Evolutionary conservation across 2,329 filamentous ascomycete genomes (phyloP), one percentile per base, ranked within the genome.

Genomic region (Colletotrichum eleusines): DNA sequence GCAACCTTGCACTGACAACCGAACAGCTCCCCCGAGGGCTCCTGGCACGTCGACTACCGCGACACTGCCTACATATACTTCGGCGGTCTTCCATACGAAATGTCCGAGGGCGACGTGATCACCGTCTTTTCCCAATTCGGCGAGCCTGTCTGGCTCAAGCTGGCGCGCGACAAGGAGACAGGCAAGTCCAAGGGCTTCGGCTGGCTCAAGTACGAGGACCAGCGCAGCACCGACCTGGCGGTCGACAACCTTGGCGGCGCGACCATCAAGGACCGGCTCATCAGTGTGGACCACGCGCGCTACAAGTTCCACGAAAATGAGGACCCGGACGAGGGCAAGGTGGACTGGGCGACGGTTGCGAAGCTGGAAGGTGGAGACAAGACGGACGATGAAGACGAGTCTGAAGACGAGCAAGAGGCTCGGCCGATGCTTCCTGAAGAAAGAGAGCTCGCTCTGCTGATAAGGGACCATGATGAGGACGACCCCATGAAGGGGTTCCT

Each of bases 181-280:
- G 96, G 96, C 72, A 98, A 97, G 82, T 97, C 93, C 72, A 92
- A 92, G 74, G 96, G 96, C 0, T 99, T 98, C 78, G 94, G 92
- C 3, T 99, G 97, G 87, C 87, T 99, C 69, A 99, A 99, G 79
- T 99, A 98, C 81, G 96, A 99, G 80, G 95, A 99, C 81, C 96
- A 99, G 84, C 88, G 95, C 75, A 98, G 95, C 82, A 97, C 94
- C 73, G 95, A 98, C 81, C 84, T 99, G 51, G 96, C 97, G 0
- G 97, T 99, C 12, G 96, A 99, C 82, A 99, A 99, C 80, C 84
- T 99, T 6, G 93, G 94, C 48, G 96, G 96, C 40, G 92, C 95
- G 11, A 92, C 90, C 38, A 90, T 99, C 23, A 86, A 93, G 78
- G 95, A 94, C 2, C 87, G 95, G 51, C 82, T 95, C 69, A 82